Percentiles rank a stretch among this genome's conserved stretches.
Conservation (phyloP, 345 rosid species). For the Gossypium rotundifolium region DNA sequence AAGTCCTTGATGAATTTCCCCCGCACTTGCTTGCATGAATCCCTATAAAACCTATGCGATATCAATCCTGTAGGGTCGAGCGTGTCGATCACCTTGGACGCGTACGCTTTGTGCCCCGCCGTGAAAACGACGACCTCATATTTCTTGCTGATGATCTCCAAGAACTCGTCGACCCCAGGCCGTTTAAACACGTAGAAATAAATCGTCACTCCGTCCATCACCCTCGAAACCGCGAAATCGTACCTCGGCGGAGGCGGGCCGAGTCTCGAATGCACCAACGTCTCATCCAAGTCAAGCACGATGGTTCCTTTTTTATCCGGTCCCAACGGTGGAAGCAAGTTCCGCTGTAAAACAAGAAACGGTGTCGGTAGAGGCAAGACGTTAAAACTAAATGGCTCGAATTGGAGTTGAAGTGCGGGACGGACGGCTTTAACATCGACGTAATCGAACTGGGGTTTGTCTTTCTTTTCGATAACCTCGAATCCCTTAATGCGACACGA, state of each 20-base stretch:
- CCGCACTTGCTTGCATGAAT: conserved; percentile 55
- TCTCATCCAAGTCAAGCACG: conserved; percentile 88
- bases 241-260: conserved; percentile 51
- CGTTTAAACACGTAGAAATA: conserved; percentile 77
- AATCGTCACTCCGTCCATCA: conserved; percentile 49
- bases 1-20: conserved; percentile 77
- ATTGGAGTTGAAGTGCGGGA: neutral
- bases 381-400: neutral
- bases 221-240: conserved; percentile 64
- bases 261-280: conserved; percentile 62
- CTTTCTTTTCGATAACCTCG: conserved; percentile 32
- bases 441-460: neutral
- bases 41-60: conserved; percentile 61
- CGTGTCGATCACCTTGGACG: conserved; percentile 62
- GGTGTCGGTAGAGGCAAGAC: conserved; percentile 4
- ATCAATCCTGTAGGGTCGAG: conserved; percentile 52
- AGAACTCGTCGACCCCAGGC: conserved; percentile 75
- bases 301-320: conserved; percentile 44
- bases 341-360: conserved; percentile 25
- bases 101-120: conserved; percentile 71
- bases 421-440: neutral
- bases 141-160: conserved; percentile 42
- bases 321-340: conserved; percentile 31
- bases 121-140: conserved; percentile 80
- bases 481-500: conserved; percentile 38